Base-by-base conservation (phyloP, 495 filamentous ascomycete species). In the Symbiotaphrina buchneri region DNA sequence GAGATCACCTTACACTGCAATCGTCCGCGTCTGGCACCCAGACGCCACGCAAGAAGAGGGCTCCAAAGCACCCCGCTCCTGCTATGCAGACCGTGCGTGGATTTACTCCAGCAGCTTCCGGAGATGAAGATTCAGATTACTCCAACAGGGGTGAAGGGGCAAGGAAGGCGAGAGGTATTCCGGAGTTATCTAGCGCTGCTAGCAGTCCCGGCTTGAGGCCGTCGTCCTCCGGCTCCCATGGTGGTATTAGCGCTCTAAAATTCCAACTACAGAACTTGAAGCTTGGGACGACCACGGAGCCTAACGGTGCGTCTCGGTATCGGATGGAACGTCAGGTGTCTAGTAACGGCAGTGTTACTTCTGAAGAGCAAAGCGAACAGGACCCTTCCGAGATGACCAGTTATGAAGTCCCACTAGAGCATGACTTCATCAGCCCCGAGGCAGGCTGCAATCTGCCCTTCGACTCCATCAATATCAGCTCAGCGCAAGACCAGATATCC, bases 321-420 rank as follows among this genome's bases (percentile, higher is more conserved):
- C 45, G 40, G 28, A 30, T 33, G 18, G 39, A 35, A 6, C 29
- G n/a, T 25, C 33, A 31, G 14, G 45, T 31, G 13, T 37, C 26
- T 11, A 38, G 24, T 13, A 24, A 43, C 27, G 23, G 48, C 42
- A 66, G 46, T 15, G 51, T 57, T 1, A 54, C 55, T 21, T 76
- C 73, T 6, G 68, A 70, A 20, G 43, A 57, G 40, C 36, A 49
- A 48, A 54, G 61, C 53, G 46, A 71, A 26, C 53, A 51, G 11
- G 59, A 65, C 32, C 40, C 37, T 6, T 41, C 53, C 2, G 59
- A 68, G 36, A 54, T 69, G 50, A 68, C 68, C n/a, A 77, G 71
- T 41, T 95, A 95, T 42, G 83, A 94, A 52, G 68, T 97, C 33
- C 68, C 72, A 25, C 56, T 97, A 21, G 80, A 92, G 33, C 51